phyloP scores from a whole-genome alignment of 1,284 basidiomycete species.

The Xerocomus cyaneibrunnescens region DNA sequence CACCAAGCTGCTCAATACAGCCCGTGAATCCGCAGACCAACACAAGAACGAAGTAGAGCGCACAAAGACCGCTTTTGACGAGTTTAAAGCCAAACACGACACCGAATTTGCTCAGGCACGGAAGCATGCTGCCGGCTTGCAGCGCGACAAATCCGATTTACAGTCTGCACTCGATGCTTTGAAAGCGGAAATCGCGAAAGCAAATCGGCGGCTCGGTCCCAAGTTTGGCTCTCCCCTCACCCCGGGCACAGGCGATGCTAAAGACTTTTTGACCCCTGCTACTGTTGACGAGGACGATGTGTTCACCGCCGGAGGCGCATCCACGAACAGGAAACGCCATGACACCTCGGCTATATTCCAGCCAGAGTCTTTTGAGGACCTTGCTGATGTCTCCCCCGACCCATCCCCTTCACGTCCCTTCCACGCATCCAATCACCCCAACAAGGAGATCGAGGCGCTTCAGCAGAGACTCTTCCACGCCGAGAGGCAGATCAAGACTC shows the following conservation, averaged over 20 bases:
- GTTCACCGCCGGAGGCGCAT: conserved; percentile 56
- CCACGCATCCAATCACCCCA: conserved; percentile 67
- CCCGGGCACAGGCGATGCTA: conserved; percentile 49
- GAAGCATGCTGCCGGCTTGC: conserved; percentile 83
- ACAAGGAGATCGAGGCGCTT: conserved; percentile 75
- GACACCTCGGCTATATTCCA: conserved; percentile 60
- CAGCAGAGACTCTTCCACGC: conserved; percentile 80
- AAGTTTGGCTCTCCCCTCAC: conserved; percentile 70
- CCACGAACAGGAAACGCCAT: conserved; percentile 61
- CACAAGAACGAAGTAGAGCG: conserved; percentile 88
- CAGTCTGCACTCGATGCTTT: conserved; percentile 77
- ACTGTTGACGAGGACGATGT: conserved; percentile 63
- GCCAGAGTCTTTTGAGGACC: conserved; percentile 52
- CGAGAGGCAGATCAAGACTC: conserved; percentile 75
- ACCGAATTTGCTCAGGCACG: conserved; percentile 90
- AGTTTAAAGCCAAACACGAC: conserved; percentile 88
- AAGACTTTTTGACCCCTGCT: conserved; percentile 59
- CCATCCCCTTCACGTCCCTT: conserved; percentile 61
- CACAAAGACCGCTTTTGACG: conserved; percentile 62
- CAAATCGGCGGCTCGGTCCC: conserved; percentile 53
- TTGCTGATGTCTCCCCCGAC: conserved; percentile 64
- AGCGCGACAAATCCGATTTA: conserved; percentile 90
- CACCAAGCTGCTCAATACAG: conserved; percentile 68
- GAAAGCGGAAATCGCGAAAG: conserved; percentile 66
- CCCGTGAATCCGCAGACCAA: conserved; percentile 78